Evolutionary conservation across 2,329 filamentous ascomycete species (phyloP), one percentile per base, ranked within the genome.

Genomic region (Calonectria henricotiae): DNA sequence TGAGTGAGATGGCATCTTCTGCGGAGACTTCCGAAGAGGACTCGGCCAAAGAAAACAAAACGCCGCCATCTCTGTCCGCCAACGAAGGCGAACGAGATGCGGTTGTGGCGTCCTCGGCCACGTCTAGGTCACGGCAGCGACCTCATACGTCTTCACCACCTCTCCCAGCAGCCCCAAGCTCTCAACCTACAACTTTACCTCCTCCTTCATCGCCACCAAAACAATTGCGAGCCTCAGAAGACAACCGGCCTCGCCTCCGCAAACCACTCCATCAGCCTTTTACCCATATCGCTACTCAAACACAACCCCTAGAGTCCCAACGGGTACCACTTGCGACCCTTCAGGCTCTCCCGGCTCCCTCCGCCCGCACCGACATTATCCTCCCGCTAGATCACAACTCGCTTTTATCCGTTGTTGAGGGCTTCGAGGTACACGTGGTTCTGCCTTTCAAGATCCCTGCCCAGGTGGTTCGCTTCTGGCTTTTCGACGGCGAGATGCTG

Each of bases 381-480:
- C 83, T 91, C 64, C 86, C 86, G 15, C 82, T 90, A 4, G 80
- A 85, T 41, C 80, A 84, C 0, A 77, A 85, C 8, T 83, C 86
- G 2, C 83, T 90, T n/a, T 76, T 81, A 7, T 79, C 84, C 13
- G 87, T 92, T 39, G 74, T 86, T 11, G 79, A 83, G 11, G 86
- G 89, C 1, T 81, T 79, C 3, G 87, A 87, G 65, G 83, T 89
- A 65, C 86, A 91, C 75, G 84, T 92, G 63, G 87, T 88, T 69
- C 84, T 90, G 49, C 80, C 82, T 17, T 91, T 88, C 81, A 86
- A 84, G 60, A 85, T 92, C 25, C 88, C 89, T 1, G 77, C 82
- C 3, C 83, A 85, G 17, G 88, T 91, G 5, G 83, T 80, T 20
- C 89, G 90, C n/a, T 84, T 91, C 74, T 93, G 91, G 91, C 83